Evolutionary conservation across 2,329 filamentous ascomycete genomes (phyloP).

Genomic region (Aspergillus sp.): DNA sequence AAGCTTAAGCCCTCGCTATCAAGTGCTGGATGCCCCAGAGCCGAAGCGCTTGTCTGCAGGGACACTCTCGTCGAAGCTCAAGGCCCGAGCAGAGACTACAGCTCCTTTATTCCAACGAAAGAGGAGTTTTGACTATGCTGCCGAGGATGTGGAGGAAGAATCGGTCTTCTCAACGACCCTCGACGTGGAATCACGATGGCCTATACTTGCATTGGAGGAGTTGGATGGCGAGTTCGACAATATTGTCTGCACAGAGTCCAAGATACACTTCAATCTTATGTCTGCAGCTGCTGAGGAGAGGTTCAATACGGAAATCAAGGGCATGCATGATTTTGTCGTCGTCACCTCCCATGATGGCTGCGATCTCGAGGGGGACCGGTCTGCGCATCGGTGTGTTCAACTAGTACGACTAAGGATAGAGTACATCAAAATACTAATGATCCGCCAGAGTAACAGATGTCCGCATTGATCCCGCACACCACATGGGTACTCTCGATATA

Average conservation of each 20-base stretch:
- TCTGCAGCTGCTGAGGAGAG: not conserved
- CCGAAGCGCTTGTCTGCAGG: not conserved
- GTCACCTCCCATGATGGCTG: constrained; percentile 4
- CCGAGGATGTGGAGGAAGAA: not conserved
- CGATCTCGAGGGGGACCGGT: not conserved
- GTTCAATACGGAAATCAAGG: not conserved
- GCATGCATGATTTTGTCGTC: not conserved
- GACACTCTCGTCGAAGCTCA: not conserved
- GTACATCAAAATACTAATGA: not conserved
- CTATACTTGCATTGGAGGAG: not conserved
- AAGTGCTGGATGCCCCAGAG: not conserved
- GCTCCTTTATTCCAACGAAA: not conserved
- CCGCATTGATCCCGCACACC: not conserved
- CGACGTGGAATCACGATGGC: constrained; percentile 1
- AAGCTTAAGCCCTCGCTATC: not conserved
- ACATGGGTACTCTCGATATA: not conserved
- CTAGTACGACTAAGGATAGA: not conserved
- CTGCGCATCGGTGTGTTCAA: not conserved
- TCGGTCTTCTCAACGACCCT: not conserved
- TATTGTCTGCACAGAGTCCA: not conserved
- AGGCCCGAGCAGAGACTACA: not conserved
- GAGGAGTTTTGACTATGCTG: not conserved
- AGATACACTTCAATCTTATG: not conserved
- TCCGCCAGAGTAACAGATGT: not conserved
- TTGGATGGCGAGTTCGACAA: not conserved